These are phyloP conservation scores for Pyrenochaeta sp. DNA, from an alignment of 2,329 filamentous ascomycete species.

Conservation along the genomic window DNA sequence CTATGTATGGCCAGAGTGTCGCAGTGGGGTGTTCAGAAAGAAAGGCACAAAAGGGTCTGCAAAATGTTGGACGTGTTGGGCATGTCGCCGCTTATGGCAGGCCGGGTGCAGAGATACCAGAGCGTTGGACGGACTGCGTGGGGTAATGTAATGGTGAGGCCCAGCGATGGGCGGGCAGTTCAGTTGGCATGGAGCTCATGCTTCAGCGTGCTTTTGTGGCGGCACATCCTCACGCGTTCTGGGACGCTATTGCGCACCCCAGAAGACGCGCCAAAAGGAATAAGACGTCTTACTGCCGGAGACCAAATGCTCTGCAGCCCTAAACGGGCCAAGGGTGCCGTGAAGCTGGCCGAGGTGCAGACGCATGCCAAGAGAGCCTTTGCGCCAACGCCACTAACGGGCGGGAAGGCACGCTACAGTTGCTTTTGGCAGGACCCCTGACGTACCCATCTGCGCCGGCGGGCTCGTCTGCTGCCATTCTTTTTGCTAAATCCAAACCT, in stretches of 20 bases:
- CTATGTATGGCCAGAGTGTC: neutral
- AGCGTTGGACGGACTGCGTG: slow-evolving; percentile 26
- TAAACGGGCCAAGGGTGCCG: neutral
- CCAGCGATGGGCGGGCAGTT: slow-evolving; percentile 10
- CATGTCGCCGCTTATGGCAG: slow-evolving; percentile 22
- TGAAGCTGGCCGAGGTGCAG: slow-evolving; percentile 10
- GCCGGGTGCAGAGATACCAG: slow-evolving; percentile 9
- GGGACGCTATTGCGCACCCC: slow-evolving; percentile 10
- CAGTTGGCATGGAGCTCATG: slow-evolving; percentile 7
- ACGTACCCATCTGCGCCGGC: slow-evolving; percentile 1
- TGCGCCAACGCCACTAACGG: slow-evolving; percentile 14
- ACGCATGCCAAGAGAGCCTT: slow-evolving; percentile 6
- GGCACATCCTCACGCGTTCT: slow-evolving; percentile 11
- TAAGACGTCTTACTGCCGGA: slow-evolving; percentile 4
- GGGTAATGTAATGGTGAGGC: slow-evolving; percentile 16
- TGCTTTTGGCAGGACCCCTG: slow-evolving; percentile 6
- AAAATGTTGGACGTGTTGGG: neutral
- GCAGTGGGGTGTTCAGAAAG: neutral
- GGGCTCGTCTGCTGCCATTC: slow-evolving; percentile 10
- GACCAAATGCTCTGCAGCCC: neutral
- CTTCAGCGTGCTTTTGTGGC: slow-evolving; percentile 24
- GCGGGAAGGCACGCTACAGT: slow-evolving; percentile 6
- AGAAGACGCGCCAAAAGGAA: slow-evolving; percentile 22
- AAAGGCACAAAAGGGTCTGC: neutral
- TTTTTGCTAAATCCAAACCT: slow-evolving; percentile 1